A percentile compares a stretch with the other conserved stretches of the same genome.
These are phyloP conservation scores for Botrytis aclada DNA, from an alignment of 2,329 filamentous ascomycete species.

Conservation along the genomic window DNA sequence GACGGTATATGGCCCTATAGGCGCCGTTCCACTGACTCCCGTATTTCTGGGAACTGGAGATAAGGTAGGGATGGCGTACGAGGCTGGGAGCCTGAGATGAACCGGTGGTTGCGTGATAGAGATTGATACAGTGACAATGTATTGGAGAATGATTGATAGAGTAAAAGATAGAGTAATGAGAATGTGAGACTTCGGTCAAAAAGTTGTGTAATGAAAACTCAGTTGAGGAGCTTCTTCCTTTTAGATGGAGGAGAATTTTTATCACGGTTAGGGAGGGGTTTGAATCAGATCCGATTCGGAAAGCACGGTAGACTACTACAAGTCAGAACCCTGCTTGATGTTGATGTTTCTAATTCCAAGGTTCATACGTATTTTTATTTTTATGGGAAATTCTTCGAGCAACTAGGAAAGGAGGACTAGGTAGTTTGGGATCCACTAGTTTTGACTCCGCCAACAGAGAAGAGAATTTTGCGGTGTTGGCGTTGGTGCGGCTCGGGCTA, in stretches of 20 bases:
- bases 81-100: constrained; percentile 18
- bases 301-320: constrained; percentile 1
- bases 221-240: constrained; percentile 20
- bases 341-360: constrained; percentile 2
- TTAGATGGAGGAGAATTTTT: constrained; percentile 18
- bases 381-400: neutral
- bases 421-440: constrained; percentile 13
- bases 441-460: neutral
- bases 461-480: constrained; percentile 6
- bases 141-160: constrained; percentile 9
- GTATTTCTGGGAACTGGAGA: neutral
- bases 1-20: constrained; percentile 17
- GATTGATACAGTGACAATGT: constrained; percentile 6
- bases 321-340: neutral
- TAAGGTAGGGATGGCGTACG: constrained; percentile 19
- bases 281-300: constrained; percentile 10
- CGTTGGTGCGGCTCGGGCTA: constrained; percentile 19
- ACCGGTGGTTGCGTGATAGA: constrained; percentile 5
- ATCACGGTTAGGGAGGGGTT: constrained; percentile 7
- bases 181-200: constrained; percentile 20
- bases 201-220: constrained; percentile 22
- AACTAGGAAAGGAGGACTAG: neutral
- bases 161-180: constrained; percentile 20
- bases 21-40: constrained; percentile 15
- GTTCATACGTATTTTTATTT: neutral